A percentile compares a stretch with the other conserved stretches of the same genome.
phyloP scores from a whole-genome alignment of 192 early-diverging fungal species.

The Coemansia sp. region DNA sequence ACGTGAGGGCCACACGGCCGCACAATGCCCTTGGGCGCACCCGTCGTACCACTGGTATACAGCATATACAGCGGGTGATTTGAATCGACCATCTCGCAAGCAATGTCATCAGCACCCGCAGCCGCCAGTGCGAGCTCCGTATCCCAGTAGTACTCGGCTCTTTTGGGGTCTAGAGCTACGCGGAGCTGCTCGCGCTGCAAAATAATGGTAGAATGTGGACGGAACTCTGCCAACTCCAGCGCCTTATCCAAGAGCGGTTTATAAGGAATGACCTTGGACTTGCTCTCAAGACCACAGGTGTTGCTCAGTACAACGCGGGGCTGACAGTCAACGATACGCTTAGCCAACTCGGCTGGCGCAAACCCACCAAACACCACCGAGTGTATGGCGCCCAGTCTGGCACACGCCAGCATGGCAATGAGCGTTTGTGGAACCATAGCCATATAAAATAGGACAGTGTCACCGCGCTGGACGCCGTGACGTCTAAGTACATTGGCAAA shows the following conservation, averaged over 20 bases:
- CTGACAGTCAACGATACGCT: constrained; percentile 81
- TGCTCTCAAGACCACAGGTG: constrained; percentile 81
- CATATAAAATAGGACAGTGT: constrained; percentile 83
- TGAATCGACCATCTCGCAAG: constrained; percentile 63
- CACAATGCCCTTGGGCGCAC: constrained; percentile 74
- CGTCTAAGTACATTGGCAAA: constrained; percentile 66
- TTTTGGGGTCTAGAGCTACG: constrained; percentile 51
- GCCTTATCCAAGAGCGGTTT: constrained; percentile 81
- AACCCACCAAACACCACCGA: constrained; percentile 85
- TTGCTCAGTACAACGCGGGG: constrained; percentile 77
- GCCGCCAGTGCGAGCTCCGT: constrained; percentile 58
- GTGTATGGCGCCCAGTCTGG: constrained; percentile 80
- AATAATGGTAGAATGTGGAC: constrained; percentile 59
- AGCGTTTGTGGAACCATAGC: constrained; percentile 82
- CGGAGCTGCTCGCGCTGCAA: constrained; percentile 67
- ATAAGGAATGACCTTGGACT: constrained; percentile 67
- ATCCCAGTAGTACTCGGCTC: constrained; percentile 56
- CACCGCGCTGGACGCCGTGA: constrained; percentile 68
- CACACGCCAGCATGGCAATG: constrained; percentile 85
- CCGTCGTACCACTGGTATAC: constrained; percentile 78
- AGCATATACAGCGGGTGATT: constrained; percentile 82
- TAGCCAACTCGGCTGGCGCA: constrained; percentile 75
- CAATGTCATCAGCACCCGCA: constrained; percentile 39
- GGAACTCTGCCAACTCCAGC: constrained; percentile 57
- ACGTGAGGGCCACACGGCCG: constrained; percentile 69